A percentile compares a stretch with the other conserved stretches of the same genome.
Evolutionary conservation across 805 yeast species (phyloP).

Genomic region (Candida broadrunensis): DNA sequence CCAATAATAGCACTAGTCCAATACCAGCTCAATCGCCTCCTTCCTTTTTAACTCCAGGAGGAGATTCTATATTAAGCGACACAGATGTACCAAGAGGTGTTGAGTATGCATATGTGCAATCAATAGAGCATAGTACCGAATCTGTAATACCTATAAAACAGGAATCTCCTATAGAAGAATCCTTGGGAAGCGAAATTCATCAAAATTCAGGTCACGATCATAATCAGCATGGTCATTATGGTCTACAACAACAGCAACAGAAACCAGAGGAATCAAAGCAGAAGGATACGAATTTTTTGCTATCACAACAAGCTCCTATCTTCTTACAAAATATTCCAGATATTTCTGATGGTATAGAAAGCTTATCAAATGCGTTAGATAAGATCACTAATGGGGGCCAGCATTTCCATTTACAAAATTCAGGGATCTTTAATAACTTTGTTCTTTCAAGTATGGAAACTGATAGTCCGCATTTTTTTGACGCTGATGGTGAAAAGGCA

Average conservation of each 20-base stretch:
- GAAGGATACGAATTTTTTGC: too few species aligned
- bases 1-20: neutral
- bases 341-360: slow-evolving; percentile 23
- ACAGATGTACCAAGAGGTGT: neutral
- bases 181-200: too few species aligned
- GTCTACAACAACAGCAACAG: too few species aligned
- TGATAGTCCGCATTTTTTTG: neutral
- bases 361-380: slow-evolving; percentile 22
- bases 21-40: slow-evolving; percentile 5
- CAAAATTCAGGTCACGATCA: too few species aligned
- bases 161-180: neutral
- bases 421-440: slow-evolving; percentile 24
- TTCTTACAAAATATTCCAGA: slow-evolving; percentile 10
- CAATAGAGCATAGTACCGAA: neutral
- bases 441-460: slow-evolving; percentile 8
- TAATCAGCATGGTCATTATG: too few species aligned
- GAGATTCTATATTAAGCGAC: slow-evolving; percentile 9
- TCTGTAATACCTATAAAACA: neutral
- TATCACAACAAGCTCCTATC: neutral
- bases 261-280: neutral
- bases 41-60: slow-evolving; percentile 12
- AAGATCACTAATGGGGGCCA: slow-evolving; percentile 22
- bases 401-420: slow-evolving; percentile 21
- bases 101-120: neutral
- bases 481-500: neutral